phyloP scores from a whole-genome alignment of 169 alveolate genomes.

The Sarcocystis neurona region DNA sequence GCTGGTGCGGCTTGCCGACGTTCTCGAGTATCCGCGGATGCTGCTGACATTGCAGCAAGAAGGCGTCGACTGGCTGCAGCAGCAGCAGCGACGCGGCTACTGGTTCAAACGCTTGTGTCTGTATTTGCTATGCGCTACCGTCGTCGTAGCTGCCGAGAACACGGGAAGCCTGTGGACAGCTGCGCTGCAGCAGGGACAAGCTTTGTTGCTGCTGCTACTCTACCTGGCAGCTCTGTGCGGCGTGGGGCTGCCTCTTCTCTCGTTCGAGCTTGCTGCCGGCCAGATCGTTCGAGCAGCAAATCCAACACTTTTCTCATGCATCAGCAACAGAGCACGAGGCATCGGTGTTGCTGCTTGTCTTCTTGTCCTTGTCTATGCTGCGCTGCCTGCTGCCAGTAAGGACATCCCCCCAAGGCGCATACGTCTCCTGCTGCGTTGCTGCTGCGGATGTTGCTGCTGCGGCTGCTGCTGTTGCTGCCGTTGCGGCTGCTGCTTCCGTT shows the following conservation, averaged over 20 bases:
- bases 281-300: background rate
- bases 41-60: background rate
- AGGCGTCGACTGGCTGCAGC: conserved; percentile 10
- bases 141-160: background rate
- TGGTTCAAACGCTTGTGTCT: background rate
- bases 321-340: conserved; percentile 18
- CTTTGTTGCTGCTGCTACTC: background rate
- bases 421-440: too few species aligned
- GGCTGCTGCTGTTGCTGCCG: too few species aligned
- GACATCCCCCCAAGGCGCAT: too few species aligned
- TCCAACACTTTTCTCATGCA: background rate
- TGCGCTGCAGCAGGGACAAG: background rate
- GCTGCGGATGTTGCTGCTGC: too few species aligned
- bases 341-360: conserved; percentile 6
- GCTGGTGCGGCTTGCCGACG: conserved; percentile 1
- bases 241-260: conserved; percentile 11
- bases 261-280: conserved; percentile 31
- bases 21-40: conserved; percentile 33
- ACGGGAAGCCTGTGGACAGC: background rate
- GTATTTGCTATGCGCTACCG: conserved; percentile 2
- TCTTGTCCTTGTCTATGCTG: background rate
- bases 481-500: too few species aligned
- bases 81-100: background rate
- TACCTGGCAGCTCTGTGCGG: background rate
- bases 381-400: background rate